These are phyloP conservation scores for Baudoinia panamericana DNA, from an alignment of 495 filamentous ascomycete genomes.

Conservation along the genomic window DNA sequence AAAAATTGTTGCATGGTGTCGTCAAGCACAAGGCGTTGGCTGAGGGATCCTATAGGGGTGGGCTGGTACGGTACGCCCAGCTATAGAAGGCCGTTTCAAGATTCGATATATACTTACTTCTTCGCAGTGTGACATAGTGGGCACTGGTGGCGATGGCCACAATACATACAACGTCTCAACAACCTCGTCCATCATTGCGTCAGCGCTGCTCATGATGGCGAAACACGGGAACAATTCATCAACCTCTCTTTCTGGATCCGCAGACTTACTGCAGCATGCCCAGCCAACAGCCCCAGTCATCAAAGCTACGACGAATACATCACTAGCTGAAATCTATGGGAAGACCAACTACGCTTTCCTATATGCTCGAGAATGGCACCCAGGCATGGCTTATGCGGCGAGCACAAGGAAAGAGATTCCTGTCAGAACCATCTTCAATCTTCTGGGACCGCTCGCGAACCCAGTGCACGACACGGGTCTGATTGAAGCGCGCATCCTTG, in stretches of 20 bases:
- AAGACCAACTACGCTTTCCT: constrained; percentile 85
- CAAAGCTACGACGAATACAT: constrained; percentile 52
- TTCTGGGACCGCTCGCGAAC: constrained; percentile 84
- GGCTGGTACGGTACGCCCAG: constrained; percentile 25
- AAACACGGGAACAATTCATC: constrained; percentile 97
- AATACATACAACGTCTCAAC: constrained; percentile 97
- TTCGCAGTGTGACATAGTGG: constrained; percentile 81
- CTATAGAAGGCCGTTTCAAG: too few species aligned
- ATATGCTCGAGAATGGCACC: constrained; percentile 93
- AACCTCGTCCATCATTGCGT: constrained; percentile 82
- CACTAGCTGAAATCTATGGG: constrained; percentile 55
- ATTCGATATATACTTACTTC: not conserved
- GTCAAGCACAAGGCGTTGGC: constrained; percentile 36
- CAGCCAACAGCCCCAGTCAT: constrained; percentile 57
- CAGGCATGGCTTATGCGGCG: constrained; percentile 77
- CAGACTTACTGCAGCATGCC: constrained; percentile 70
- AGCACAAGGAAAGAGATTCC: constrained; percentile 71
- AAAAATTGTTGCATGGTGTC: constrained; percentile 41
- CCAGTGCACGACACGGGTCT: constrained; percentile 52
- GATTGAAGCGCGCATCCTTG: constrained; percentile 81
- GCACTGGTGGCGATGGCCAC: constrained; percentile 91
- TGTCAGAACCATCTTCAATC: constrained; percentile 91
- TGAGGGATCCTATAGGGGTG: constrained; percentile 51
- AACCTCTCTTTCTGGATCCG: constrained; percentile 88
- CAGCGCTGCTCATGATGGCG: constrained; percentile 63